These are phyloP conservation scores for Dictyostelium citrinum DNA, from an alignment of 78 protist genomes.

Conservation along the genomic window DNA sequence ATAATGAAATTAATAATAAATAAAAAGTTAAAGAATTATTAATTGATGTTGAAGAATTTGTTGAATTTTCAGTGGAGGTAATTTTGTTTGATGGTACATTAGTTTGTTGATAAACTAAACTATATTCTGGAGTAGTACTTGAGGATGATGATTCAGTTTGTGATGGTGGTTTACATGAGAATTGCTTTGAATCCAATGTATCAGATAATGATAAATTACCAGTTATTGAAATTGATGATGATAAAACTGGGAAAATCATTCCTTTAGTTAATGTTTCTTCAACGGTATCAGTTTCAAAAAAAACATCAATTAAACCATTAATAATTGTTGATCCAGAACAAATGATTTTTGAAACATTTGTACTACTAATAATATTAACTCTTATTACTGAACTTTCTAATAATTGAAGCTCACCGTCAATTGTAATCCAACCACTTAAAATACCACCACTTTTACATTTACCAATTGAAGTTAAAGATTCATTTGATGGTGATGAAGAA, in stretches of 20 bases:
- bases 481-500: not conserved
- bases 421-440: constrained; percentile 10
- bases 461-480: not conserved
- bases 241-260: not conserved
- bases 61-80: not conserved
- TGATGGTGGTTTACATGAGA: not conserved
- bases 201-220: constrained; percentile 23
- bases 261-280: not conserved
- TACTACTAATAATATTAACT: not conserved
- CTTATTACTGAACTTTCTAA: not conserved
- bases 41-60: not conserved
- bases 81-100: not conserved
- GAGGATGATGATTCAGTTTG: not conserved
- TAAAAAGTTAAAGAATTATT: not conserved
- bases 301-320: not conserved
- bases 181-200: not conserved
- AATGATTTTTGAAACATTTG: not conserved
- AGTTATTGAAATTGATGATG: not conserved
- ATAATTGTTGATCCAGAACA: not conserved
- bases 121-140: not conserved
- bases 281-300: not conserved
- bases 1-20: constrained; percentile 7
- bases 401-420: not conserved
- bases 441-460: constrained; percentile 21
- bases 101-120: constrained; percentile 37